A percentile compares a stretch with the other conserved stretches of the same genome.
Evolutionary conservation across 1,139 yeast species (phyloP).

Genomic region (Blastobotrys persicus): DNA sequence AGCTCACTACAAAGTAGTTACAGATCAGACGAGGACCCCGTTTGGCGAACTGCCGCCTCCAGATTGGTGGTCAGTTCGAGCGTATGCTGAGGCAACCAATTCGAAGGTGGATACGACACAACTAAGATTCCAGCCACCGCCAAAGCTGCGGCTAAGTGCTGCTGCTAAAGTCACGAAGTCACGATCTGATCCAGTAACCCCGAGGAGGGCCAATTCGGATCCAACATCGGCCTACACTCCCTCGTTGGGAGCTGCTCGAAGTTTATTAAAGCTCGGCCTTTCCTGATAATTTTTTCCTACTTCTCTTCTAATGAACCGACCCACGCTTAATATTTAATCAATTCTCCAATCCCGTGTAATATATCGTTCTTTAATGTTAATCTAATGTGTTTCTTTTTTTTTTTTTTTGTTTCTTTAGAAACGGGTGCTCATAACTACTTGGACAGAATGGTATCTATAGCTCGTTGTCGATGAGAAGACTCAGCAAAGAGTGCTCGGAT

Average conservation of each 20-base stretch:
- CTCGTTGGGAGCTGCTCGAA: conserved; percentile 50
- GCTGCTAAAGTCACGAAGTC: background rate
- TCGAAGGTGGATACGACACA: background rate
- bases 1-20: conserved; percentile 72
- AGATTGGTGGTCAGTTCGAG: conserved; percentile 18
- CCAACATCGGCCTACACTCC: conserved; percentile 23
- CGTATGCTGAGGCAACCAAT: conserved; percentile 14
- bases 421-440: background rate
- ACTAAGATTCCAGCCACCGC: conserved; percentile 2
- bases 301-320: background rate
- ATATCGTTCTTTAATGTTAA: background rate
- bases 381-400: too few species aligned
- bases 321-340: background rate
- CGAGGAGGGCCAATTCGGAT: background rate
- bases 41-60: conserved; percentile 32
- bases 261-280: conserved; percentile 43
- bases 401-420: too few species aligned
- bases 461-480: conserved; percentile 60
- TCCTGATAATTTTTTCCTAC: conserved; percentile 13
- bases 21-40: conserved; percentile 49
- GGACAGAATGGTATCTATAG: conserved; percentile 54
- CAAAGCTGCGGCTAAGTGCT: background rate
- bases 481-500: conserved; percentile 67
- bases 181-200: conserved; percentile 2
- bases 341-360: background rate